phyloP scores from a whole-genome alignment of 495 filamentous ascomycete species.

The Amniculicola lignicola region DNA sequence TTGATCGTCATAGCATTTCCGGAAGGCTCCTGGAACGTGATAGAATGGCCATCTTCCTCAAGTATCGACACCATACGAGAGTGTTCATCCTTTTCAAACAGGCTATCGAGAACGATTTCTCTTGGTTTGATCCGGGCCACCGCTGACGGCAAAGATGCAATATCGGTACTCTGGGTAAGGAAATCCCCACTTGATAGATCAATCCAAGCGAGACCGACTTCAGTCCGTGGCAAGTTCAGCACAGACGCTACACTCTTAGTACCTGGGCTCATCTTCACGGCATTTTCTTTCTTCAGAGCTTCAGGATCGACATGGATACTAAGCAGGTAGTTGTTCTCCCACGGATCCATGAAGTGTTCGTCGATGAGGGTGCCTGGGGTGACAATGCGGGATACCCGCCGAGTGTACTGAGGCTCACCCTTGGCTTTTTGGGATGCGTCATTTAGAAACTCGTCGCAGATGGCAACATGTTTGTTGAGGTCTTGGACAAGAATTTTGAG shows the following conservation, averaged over 20 bases:
- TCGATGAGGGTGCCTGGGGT: constrained; percentile 95
- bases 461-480: constrained; percentile 81
- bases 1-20: constrained; percentile 52
- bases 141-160: constrained; percentile 68
- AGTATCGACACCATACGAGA: constrained; percentile 37
- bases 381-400: constrained; percentile 79
- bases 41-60: constrained; percentile 55
- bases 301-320: constrained; percentile 58
- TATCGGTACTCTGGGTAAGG: constrained; percentile 75
- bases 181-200: constrained; percentile 94
- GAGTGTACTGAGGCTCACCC: constrained; percentile 76
- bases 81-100: constrained; percentile 37
- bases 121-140: constrained; percentile 78
- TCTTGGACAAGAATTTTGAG: constrained; percentile 92
- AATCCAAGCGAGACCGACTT: constrained; percentile 84
- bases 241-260: constrained; percentile 20
- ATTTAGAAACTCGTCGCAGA: constrained; percentile 86
- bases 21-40: constrained; percentile 53
- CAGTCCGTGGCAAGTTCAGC: constrained; percentile 35
- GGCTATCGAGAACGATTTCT: constrained; percentile 71
- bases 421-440: constrained; percentile 62
- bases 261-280: constrained; percentile 40
- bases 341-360: constrained; percentile 93
- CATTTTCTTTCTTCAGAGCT: constrained; percentile 25
- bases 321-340: constrained; percentile 86